Evolutionary conservation across 2,329 filamentous ascomycete genomes (phyloP).

Genomic region (Penicillium occitanis): DNA sequence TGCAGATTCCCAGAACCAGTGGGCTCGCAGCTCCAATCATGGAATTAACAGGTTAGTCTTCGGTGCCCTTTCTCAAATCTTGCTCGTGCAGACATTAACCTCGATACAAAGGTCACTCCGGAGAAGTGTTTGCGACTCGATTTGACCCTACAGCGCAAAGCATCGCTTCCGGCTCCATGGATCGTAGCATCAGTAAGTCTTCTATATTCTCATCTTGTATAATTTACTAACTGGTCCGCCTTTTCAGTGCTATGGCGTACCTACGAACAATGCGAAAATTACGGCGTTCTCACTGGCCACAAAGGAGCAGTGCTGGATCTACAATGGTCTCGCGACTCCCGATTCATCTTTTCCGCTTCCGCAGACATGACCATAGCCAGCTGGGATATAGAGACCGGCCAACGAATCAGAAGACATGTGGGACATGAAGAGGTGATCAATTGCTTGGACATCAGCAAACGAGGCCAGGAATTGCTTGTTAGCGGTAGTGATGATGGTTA

Average conservation of each 20-base stretch:
- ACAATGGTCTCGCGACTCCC: conserved; percentile 94
- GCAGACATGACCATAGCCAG: conserved; percentile 91
- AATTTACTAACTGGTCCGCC: background rate
- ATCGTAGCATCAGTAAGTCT: conserved; percentile 77
- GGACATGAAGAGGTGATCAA: conserved; percentile 98
- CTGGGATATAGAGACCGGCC: conserved; percentile 92
- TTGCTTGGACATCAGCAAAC: conserved; percentile 78
- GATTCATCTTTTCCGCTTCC: conserved; percentile 85
- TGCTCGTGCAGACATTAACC: background rate
- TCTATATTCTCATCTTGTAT: background rate
- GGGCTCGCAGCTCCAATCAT: conserved; percentile 86
- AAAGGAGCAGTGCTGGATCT: conserved; percentile 87
- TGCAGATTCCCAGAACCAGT: conserved; percentile 74
- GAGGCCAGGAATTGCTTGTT: conserved; percentile 86
- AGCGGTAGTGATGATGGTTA: conserved; percentile 92
- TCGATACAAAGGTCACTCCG: conserved; percentile 55
- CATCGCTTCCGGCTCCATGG: conserved; percentile 94
- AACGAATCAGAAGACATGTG: conserved; percentile 83
- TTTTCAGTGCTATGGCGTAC: conserved; percentile 83
- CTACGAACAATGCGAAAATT: conserved; percentile 91
- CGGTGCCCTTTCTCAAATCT: background rate
- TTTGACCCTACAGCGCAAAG: conserved; percentile 86
- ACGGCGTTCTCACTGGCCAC: conserved; percentile 83
- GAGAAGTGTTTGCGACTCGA: conserved; percentile 85
- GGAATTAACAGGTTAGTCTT: conserved; percentile 73